Conservation (phyloP, 2,329 filamentous ascomycete species). For the Ustulina deusta region DNA sequence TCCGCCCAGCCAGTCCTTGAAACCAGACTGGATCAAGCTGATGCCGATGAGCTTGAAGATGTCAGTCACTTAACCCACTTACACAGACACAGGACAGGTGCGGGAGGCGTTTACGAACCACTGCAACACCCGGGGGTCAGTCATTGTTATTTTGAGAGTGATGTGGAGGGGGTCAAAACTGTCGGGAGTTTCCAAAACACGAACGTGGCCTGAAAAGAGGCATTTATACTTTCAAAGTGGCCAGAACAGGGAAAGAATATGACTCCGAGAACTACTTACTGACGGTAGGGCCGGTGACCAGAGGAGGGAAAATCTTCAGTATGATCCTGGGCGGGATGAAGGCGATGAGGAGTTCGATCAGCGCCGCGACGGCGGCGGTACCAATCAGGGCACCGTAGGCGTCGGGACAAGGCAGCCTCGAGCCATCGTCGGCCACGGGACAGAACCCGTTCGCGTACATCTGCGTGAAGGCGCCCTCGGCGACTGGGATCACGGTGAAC, state of each 20-base stretch:
- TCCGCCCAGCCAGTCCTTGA: conserved; percentile 83
- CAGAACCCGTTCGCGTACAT: conserved; percentile 83
- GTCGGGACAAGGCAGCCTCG: conserved; percentile 77
- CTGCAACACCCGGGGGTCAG: not conserved
- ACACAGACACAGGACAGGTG: not conserved
- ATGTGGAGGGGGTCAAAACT: not conserved
- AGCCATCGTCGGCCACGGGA: conserved; percentile 69
- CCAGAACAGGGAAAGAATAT: not conserved
- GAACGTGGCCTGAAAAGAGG: not conserved
- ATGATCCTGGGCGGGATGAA: conserved; percentile 78
- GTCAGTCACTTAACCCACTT: not conserved
- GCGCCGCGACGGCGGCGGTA: conserved; percentile 72
- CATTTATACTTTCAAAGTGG: not conserved
- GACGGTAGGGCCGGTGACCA: conserved; percentile 81
- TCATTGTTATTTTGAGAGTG: not conserved
- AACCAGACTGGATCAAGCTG: conserved; percentile 76
- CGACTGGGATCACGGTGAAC: conserved; percentile 80
- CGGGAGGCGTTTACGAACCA: conserved; percentile 46
- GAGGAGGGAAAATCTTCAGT: conserved; percentile 80
- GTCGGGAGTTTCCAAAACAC: not conserved
- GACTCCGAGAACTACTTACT: conserved; percentile 28
- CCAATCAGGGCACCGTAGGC: conserved; percentile 82
- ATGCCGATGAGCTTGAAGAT: conserved; percentile 72
- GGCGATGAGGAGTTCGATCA: conserved; percentile 79
- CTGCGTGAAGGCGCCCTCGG: conserved; percentile 76